A percentile compares a stretch with the other conserved stretches of the same genome.
phyloP scores from a whole-genome alignment of 768 basidiomycete species.

The Phylloporus arenicola region DNA sequence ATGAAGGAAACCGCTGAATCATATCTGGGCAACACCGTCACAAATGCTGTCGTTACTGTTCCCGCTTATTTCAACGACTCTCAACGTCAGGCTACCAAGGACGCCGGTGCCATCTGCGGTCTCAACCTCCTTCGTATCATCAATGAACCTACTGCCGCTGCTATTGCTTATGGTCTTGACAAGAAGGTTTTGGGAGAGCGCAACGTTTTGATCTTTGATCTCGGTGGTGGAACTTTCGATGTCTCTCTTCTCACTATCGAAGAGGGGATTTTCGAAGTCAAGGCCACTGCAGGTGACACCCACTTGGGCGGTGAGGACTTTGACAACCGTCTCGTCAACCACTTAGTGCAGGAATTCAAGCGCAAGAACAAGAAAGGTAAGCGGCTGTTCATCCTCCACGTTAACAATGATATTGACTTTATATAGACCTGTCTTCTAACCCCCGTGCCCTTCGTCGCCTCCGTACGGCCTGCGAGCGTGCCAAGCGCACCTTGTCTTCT shows the following conservation, averaged over 20 bases:
- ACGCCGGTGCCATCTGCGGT: conserved; percentile 91
- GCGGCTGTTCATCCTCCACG: conserved; percentile 4
- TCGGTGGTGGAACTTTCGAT: conserved; percentile 98
- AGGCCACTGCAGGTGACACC: conserved; percentile 97
- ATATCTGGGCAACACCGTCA: conserved; percentile 79
- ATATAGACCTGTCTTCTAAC: conserved; percentile 77
- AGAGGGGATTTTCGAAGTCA: conserved; percentile 97
- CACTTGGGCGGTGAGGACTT: conserved; percentile 99
- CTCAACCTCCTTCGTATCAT: conserved; percentile 97
- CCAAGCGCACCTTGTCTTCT: conserved; percentile 96
- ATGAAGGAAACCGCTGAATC: conserved; percentile 99
- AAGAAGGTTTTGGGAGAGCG: conserved; percentile 87
- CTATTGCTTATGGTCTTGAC: conserved; percentile 98
- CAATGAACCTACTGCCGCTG: conserved; percentile 98
- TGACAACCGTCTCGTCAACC: conserved; percentile 95
- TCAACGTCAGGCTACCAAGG: conserved; percentile 97
- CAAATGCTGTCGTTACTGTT: conserved; percentile 92
- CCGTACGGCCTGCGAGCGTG: conserved; percentile 96
- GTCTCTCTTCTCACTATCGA: conserved; percentile 94
- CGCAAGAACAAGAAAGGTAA: conserved; percentile 92
- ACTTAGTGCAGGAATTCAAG: conserved; percentile 97
- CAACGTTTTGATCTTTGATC: conserved; percentile 97
- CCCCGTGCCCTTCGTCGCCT: conserved; percentile 95
- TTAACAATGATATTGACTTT: conserved; percentile 5
- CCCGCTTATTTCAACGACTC: conserved; percentile 99